phyloP scores from a whole-genome alignment of 2,329 filamentous ascomycete genomes.

The Colletotrichum ledebouriae region DNA sequence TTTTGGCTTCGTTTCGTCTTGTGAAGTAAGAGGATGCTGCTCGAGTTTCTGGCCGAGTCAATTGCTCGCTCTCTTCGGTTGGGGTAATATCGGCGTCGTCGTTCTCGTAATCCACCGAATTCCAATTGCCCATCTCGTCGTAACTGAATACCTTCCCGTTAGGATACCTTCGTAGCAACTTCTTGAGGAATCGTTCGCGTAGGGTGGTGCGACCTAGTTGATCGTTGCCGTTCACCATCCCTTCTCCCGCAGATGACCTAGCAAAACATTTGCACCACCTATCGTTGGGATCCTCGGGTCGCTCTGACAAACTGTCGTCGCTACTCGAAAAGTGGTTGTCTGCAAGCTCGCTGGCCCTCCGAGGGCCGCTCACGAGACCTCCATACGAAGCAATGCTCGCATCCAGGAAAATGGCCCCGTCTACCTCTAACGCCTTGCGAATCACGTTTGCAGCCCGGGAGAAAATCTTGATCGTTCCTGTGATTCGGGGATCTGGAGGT shows the following conservation, averaged over 20 bases:
- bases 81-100: constrained; percentile 32
- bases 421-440: constrained; percentile 55
- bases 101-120: constrained; percentile 48
- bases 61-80: constrained; percentile 34
- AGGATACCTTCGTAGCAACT: constrained; percentile 60
- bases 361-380: constrained; percentile 45
- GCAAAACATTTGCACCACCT: constrained; percentile 53
- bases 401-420: constrained; percentile 41
- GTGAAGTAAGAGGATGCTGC: constrained; percentile 35
- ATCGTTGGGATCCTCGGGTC: constrained; percentile 31
- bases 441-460: constrained; percentile 60
- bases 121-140: constrained; percentile 53
- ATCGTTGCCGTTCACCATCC: constrained; percentile 50
- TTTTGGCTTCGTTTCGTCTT: constrained; percentile 48
- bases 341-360: constrained; percentile 34
- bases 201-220: constrained; percentile 46
- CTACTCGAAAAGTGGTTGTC: constrained; percentile 44
- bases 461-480: constrained; percentile 50
- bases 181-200: constrained; percentile 56
- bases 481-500: constrained; percentile 39
- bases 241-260: constrained; percentile 51
- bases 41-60: constrained; percentile 2
- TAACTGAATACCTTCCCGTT: constrained; percentile 62
- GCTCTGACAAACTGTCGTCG: constrained; percentile 42
- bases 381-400: constrained; percentile 48